These are phyloP conservation scores for Oryza australiensis DNA, from an alignment of 176 grass and related monocot genomes.

Conservation along the genomic window DNA sequence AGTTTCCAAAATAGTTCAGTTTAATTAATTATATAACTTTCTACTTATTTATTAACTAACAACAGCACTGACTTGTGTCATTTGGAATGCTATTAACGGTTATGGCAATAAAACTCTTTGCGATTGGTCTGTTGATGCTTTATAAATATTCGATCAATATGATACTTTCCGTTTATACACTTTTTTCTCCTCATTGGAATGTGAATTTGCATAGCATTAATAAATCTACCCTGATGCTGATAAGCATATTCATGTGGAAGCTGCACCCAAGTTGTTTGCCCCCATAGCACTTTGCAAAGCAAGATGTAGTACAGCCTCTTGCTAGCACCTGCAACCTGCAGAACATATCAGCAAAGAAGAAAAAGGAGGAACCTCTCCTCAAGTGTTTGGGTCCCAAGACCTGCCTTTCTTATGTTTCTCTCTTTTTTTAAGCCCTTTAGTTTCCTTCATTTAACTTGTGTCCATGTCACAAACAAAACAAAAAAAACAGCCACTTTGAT, in stretches of 20 bases:
- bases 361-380: constrained; percentile 23
- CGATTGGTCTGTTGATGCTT: constrained; percentile 24
- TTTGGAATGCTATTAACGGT: constrained; percentile 15
- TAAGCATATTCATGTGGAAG: constrained; percentile 50
- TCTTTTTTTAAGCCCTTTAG: background rate
- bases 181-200: constrained; percentile 35
- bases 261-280: constrained; percentile 44
- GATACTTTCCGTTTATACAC: constrained; percentile 9
- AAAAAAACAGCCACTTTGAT: constrained; percentile 22
- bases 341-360: constrained; percentile 27
- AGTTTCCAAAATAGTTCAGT: background rate
- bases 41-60: constrained; percentile 26
- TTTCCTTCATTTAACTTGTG: background rate
- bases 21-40: background rate
- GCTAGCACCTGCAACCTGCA: constrained; percentile 32
- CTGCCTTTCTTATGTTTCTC: background rate
- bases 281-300: constrained; percentile 34
- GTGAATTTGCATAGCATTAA: constrained; percentile 40
- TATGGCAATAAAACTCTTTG: constrained; percentile 13
- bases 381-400: constrained; percentile 50
- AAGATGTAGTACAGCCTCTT: constrained; percentile 42
- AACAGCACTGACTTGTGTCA: constrained; percentile 21
- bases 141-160: constrained; percentile 3
- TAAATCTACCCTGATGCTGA: constrained; percentile 26
- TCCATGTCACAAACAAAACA: constrained; percentile 36